Base-by-base conservation (phyloP, 2,329 filamentous ascomycete species). In the Cladorrhinum sp. region DNA sequence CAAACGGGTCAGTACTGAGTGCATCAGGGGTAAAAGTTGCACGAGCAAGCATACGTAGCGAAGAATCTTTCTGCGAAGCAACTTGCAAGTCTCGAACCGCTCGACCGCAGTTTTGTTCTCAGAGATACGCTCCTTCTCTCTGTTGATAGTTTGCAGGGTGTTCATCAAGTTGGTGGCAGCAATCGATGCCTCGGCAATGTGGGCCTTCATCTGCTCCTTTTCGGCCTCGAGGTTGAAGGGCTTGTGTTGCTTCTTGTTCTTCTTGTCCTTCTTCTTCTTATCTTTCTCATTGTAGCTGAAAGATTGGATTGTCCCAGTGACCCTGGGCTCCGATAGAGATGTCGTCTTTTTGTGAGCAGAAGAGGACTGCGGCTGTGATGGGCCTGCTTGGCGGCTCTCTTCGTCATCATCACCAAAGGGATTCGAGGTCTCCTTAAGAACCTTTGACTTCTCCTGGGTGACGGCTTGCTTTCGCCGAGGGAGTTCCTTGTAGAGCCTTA, bases 141-240 rank as follows among this genome's bases (percentile, higher is more conserved):
- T 87, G 73, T 98, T 97, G 76, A 97, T 93, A 58, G 89, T 86
- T 73, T 95, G 92, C 39, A 99, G 80, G 1, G 88, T 86, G 71
- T 99, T 98, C 71, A 88, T 82, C 42, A 99, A 80, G 72, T 96
- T 96, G 0, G 91, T 97, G n/a, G 92, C 88, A 2, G 92, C 91
- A 42, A 98, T 90, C 0, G 91, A 93, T 0, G 93, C 86, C 52
- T 94, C 91, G 2, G 94, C 95, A 65, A 99, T 92, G n/a, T 88
- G 86, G 64, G 88, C 86, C 66, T 96, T 88, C 79, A 99, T 92
- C 62, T 89, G 82, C 0, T 90, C 90, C 73, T 94, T 94, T 74
- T 98, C 95, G 42, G 86, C 88, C 68, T 96, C 91, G 0, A 98
- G 80, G 71, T 90, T 91, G 79, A 98, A 97, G 0, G 85, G 79